phyloP scores from a whole-genome alignment of 345 rosid genomes.

The Combretum micranthum region DNA sequence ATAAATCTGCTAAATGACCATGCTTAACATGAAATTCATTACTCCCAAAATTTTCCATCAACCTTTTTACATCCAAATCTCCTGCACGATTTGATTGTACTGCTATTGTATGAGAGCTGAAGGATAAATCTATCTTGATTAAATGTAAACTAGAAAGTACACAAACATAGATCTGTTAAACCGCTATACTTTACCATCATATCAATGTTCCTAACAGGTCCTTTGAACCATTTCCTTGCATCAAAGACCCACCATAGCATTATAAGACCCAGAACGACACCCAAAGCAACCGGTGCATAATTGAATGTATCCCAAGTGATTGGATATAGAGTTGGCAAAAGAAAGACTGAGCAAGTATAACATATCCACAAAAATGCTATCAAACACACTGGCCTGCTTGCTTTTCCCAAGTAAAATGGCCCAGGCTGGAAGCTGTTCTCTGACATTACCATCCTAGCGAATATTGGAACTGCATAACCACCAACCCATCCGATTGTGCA shows the following conservation, averaged over 20 bases:
- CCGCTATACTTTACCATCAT: slow-evolving; percentile 15
- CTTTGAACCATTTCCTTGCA: slow-evolving; percentile 57
- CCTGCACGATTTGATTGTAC: too few species aligned
- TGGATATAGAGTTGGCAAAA: slow-evolving; percentile 47
- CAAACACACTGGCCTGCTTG: slow-evolving; percentile 44
- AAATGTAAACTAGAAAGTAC: too few species aligned
- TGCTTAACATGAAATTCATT: too few species aligned
- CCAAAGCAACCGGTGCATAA: slow-evolving; percentile 52
- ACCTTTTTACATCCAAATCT: too few species aligned
- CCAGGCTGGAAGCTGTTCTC: slow-evolving; percentile 55
- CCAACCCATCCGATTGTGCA: slow-evolving; percentile 70
- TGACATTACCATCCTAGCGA: slow-evolving; percentile 49
- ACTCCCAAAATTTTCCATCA: too few species aligned
- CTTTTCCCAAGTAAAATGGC: slow-evolving; percentile 51
- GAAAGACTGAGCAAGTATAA: slow-evolving; percentile 53
- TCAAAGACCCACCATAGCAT: slow-evolving; percentile 55
- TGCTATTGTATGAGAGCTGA: too few species aligned
- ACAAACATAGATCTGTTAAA: not conserved
- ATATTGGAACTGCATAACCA: slow-evolving; percentile 53
- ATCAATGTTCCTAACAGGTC: slow-evolving; percentile 55
- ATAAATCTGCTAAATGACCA: too few species aligned
- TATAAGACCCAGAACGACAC: slow-evolving; percentile 27
- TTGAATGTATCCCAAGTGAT: slow-evolving; percentile 44
- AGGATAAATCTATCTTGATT: too few species aligned
- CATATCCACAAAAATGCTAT: slow-evolving; percentile 59